Base-by-base conservation (phyloP, 2,329 filamentous ascomycete genomes). In the Sporothrix schenckii region DNA sequence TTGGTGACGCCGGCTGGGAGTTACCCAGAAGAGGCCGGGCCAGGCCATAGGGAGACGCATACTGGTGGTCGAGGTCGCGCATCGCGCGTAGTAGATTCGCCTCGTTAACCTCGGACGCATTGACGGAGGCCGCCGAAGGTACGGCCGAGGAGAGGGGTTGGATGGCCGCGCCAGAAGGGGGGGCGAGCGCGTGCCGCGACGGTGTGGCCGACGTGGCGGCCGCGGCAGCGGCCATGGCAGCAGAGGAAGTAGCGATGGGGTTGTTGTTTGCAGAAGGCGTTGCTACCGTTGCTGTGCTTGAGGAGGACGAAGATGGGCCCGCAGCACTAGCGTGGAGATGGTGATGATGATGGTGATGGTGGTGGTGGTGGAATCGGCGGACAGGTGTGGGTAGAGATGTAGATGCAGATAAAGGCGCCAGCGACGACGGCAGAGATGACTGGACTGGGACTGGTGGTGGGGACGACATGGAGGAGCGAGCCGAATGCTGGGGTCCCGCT, bases 1-100 rank as follows among this genome's bases (percentile, higher is more conserved):
- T 95, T 0, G 93, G 93, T 14, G 93, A 97, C 70, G 94, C 92
- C 10, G 95, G 95, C 78, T 97, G 94, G n/a, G 94, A 97, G 54
- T 87, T 86, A 69, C 93, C 81, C 68, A 91, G 90, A 13, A 86
- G 84, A 1, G 69, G 67, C 73, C 91, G 87, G 69, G 90, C 83
- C 53, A 90, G 86, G 7, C 91, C 87, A 58, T 90, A 84, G 89
- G 95, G 96, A 63, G 91, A 92, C 61, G 91, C 92, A 71, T 95
- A 86, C 72, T 93, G 89, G 78, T 93, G 89, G 78, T 98, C 93
- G 58, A 88, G 85, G 78, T 98, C 93, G 56, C 88, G 85, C 49
- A 94, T 90, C 9, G 91, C 92, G 67, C 93, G 88, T 72, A 95
- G 87, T 77, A 95, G 94, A 3, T 50, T 19, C 21, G 87, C 87